Percentiles rank a stretch among this genome's conserved stretches.
These are phyloP conservation scores for Mortierella hygrophila DNA, from an alignment of 192 early-diverging fungal species.

Conservation along the genomic window DNA sequence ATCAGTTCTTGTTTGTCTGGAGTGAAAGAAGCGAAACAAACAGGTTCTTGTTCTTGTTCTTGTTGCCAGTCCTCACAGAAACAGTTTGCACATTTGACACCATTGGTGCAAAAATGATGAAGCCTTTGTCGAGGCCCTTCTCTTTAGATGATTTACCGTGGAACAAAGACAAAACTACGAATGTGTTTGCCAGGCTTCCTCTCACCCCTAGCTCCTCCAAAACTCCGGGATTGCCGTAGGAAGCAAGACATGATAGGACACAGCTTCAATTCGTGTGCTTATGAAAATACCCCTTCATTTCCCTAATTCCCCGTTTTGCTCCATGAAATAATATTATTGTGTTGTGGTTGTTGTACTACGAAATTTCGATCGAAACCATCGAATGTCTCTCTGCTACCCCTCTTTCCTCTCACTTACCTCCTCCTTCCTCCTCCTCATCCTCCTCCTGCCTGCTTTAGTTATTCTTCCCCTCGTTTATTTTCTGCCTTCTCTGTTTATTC, in stretches of 20 bases:
- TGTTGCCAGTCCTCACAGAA: neutral
- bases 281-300: neutral
- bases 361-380: conserved; percentile 7
- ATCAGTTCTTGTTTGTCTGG: too few species aligned
- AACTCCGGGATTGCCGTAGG: too few species aligned
- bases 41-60: neutral
- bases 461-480: neutral
- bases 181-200: neutral
- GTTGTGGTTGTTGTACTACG: neutral
- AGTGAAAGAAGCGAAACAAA: too few species aligned
- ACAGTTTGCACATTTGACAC: neutral
- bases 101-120: neutral
- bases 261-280: neutral
- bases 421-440: neutral
- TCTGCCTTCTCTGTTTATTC: neutral
- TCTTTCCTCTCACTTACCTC: too few species aligned
- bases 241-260: too few species aligned
- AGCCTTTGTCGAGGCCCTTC: neutral
- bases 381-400: conserved; percentile 1
- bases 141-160: neutral
- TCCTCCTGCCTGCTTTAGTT: neutral
- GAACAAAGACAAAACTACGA: neutral
- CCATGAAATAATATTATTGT: neutral
- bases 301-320: neutral
- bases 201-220: too few species aligned